These are phyloP conservation scores for Periglandula ipomoeae DNA, from an alignment of 2,329 filamentous ascomycete genomes.

Conservation along the genomic window DNA sequence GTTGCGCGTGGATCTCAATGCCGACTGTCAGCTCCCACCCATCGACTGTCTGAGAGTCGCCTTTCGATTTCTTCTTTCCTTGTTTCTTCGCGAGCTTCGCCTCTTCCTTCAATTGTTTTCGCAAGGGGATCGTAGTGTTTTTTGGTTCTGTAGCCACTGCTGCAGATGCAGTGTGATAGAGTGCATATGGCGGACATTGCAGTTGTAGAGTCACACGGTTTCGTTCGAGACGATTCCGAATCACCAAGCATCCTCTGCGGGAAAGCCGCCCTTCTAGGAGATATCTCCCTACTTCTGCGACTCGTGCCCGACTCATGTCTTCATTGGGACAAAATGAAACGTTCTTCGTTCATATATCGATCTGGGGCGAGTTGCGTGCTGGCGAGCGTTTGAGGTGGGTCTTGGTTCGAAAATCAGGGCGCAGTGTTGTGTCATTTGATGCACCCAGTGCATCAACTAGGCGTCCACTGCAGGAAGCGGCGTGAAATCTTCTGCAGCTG, in stretches of 20 bases:
- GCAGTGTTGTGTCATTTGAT: not conserved
- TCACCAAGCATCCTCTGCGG: slow-evolving; percentile 5
- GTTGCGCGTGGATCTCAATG: slow-evolving; percentile 93
- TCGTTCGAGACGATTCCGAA: not conserved
- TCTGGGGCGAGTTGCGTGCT: not conserved
- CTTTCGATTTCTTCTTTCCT: slow-evolving; percentile 38
- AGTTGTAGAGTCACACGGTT: not conserved
- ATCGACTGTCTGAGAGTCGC: slow-evolving; percentile 40
- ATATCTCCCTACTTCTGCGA: slow-evolving; percentile 5
- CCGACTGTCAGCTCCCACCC: slow-evolving; percentile 93
- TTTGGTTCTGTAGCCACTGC: slow-evolving; percentile 12
- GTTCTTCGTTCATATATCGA: not conserved
- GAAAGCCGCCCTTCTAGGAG: slow-evolving; percentile 6
- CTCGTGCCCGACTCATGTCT: slow-evolving; percentile 5
- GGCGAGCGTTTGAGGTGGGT: not conserved
- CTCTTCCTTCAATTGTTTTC: slow-evolving; percentile 65
- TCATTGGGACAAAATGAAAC: not conserved
- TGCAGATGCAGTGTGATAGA: not conserved
- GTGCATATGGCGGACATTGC: not conserved
- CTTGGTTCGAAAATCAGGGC: not conserved
- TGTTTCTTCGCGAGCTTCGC: slow-evolving; percentile 62
- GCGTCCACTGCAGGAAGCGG: not conserved
- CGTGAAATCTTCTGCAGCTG: no score
- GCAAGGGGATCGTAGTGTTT: slow-evolving; percentile 39
- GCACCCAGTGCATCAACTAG: not conserved